Conservation (phyloP, 805 yeast genomes). For the Candida maris region DNA sequence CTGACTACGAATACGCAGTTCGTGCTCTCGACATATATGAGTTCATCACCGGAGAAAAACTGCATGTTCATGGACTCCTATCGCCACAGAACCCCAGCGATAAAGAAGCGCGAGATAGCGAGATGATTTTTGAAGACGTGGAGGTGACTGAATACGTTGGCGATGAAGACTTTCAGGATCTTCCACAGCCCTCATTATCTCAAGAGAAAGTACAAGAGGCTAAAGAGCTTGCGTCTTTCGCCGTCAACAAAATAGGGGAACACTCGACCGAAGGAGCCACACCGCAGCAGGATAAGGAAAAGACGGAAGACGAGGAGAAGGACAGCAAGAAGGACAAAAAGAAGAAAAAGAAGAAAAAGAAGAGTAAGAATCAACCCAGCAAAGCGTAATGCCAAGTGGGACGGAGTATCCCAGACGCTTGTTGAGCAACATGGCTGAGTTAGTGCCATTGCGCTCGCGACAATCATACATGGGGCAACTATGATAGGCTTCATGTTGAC, state of each 20-base stretch:
- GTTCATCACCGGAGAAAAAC: constrained; percentile 34
- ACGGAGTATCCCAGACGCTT: too few species aligned
- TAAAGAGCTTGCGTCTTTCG: not conserved
- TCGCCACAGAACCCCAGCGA: constrained; percentile 8
- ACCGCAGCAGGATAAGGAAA: too few species aligned
- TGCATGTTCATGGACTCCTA: constrained; percentile 33
- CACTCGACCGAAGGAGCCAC: constrained; percentile 7
- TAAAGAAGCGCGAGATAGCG: constrained; percentile 6
- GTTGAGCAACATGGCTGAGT: too few species aligned
- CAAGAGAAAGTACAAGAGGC: constrained; percentile 3
- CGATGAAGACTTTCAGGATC: constrained; percentile 26
- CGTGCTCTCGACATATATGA: constrained; percentile 38
- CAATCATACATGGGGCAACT: too few species aligned
- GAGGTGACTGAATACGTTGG: constrained; percentile 37
- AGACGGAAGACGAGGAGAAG: constrained; percentile 13
- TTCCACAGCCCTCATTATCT: too few species aligned
- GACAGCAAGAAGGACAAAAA: constrained; percentile 12
- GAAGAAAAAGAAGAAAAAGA: constrained; percentile 9
- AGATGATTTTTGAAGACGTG: constrained; percentile 40
- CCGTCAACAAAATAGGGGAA: constrained; percentile 5
- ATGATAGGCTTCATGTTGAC: too few species aligned
- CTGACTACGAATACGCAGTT: constrained; percentile 38
- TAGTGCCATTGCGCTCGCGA: too few species aligned
- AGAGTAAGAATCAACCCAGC: too few species aligned
- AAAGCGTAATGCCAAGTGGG: too few species aligned